These are phyloP conservation scores for Wallacemonas collosoma DNA, from an alignment of 208 protist species.

Conservation along the genomic window DNA sequence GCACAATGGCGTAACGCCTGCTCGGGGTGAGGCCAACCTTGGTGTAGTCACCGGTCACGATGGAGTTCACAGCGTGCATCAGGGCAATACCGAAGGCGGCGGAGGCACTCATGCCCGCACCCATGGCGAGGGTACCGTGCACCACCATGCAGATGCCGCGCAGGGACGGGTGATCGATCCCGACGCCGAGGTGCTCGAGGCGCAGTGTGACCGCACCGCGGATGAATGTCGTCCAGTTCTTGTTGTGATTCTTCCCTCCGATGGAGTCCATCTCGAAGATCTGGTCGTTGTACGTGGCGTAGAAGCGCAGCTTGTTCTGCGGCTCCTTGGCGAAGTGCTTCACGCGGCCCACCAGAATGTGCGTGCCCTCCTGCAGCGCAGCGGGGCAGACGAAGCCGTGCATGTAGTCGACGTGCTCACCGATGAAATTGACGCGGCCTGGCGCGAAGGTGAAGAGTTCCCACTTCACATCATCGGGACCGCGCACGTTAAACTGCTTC, in stretches of 20 bases:
- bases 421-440: conserved; percentile 91
- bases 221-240: conserved; percentile 73
- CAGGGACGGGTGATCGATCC: conserved; percentile 33
- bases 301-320: conserved; percentile 56
- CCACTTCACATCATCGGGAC: conserved; percentile 68
- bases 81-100: conserved; percentile 82
- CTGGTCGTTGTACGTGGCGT: conserved; percentile 52
- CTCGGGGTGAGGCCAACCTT: conserved; percentile 17
- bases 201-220: conserved; percentile 59
- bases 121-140: conserved; percentile 73
- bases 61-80: conserved; percentile 49
- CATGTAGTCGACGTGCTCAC: conserved; percentile 93
- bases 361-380: conserved; percentile 53
- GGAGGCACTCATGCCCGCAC: conserved; percentile 85
- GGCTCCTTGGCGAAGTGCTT: conserved; percentile 33
- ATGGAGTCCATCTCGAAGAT: conserved; percentile 51
- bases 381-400: conserved; percentile 81
- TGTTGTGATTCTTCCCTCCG: conserved; percentile 35
- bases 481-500: conserved; percentile 50
- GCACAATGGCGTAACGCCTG: conserved; percentile 46
- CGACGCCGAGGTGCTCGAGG: conserved; percentile 51
- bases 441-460: conserved; percentile 78
- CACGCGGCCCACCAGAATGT: conserved; percentile 77
- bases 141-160: conserved; percentile 73
- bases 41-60: conserved; percentile 38